A percentile compares a stretch with the other conserved stretches of the same genome.
Evolutionary conservation across 805 yeast species (phyloP).

Genomic region (Spathaspora girioi): DNA sequence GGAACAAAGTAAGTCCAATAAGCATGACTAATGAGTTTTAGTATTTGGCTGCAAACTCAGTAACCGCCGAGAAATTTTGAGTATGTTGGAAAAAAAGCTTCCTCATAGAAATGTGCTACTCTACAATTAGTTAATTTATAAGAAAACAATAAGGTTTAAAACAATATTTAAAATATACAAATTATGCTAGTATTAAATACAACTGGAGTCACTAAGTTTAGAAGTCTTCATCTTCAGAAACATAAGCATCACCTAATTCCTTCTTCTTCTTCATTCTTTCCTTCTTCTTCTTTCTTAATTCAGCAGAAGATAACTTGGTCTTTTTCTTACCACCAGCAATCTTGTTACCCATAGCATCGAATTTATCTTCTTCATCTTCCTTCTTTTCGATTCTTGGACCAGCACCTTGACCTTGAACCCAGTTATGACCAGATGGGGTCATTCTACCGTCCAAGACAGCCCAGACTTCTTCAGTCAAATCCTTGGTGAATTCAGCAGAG

Average conservation of each 20-base stretch:
- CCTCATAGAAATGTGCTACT: background rate
- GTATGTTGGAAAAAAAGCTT: background rate
- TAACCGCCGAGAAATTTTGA: background rate
- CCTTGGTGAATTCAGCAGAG: constrained; percentile 99
- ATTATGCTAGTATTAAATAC: background rate
- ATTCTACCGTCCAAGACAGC: constrained; percentile 96
- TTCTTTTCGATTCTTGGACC: constrained; percentile 99
- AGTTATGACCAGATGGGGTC: constrained; percentile 99
- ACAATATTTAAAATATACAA: background rate
- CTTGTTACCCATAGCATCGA: constrained; percentile 99
- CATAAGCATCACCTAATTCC: constrained; percentile 99
- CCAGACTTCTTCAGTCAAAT: constrained; percentile 99
- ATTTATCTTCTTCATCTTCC: constrained; percentile 96
- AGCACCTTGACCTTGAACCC: constrained; percentile 99
- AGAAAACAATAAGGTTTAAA: background rate
- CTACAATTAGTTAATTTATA: too few species aligned
- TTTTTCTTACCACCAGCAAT: constrained; percentile 93
- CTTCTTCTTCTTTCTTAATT: constrained; percentile 99
- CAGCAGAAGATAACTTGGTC: constrained; percentile 97
- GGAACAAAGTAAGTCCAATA: background rate
- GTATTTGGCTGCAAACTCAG: background rate
- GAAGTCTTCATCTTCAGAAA: constrained; percentile 68
- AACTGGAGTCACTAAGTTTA: background rate
- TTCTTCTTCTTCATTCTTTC: constrained; percentile 99
- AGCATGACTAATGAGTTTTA: background rate